A percentile compares a stretch with the other conserved stretches of the same genome.
Conservation (phyloP, 2,329 filamentous ascomycete genomes). For the Trichoderma koningiopsis region DNA sequence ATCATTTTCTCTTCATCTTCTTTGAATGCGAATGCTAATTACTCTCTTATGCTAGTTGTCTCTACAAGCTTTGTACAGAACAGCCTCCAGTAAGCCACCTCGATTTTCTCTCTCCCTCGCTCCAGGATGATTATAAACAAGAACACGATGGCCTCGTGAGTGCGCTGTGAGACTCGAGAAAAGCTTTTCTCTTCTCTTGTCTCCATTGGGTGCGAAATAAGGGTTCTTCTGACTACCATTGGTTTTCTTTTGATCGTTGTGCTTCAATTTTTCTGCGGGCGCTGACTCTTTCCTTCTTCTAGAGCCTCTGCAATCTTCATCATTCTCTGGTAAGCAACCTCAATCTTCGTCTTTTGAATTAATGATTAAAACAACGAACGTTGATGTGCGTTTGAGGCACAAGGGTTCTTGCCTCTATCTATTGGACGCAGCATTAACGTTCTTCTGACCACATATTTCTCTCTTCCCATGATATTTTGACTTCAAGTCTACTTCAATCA, state of each 20-base stretch:
- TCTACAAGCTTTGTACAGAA: neutral
- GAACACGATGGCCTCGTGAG: too few species aligned
- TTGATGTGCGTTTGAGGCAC: neutral
- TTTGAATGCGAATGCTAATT: neutral
- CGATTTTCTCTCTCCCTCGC: too few species aligned
- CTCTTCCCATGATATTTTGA: neutral
- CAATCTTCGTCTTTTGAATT: too few species aligned
- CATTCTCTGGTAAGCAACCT: neutral
- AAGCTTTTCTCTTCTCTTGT: neutral
- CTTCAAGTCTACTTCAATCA: neutral
- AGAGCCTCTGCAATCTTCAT: neutral
- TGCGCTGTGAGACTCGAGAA: neutral
- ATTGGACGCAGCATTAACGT: neutral
- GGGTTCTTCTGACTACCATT: constrained; percentile 1
- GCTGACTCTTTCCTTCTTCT: neutral
- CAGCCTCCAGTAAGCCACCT: too few species aligned
- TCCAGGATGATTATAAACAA: too few species aligned
- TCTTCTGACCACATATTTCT: neutral
- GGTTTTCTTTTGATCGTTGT: neutral
- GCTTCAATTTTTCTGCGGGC: neutral
- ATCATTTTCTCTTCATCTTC: neutral
- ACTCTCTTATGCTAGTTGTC: neutral
- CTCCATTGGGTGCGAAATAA: neutral
- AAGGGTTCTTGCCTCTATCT: neutral
- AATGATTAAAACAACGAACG: neutral